Evolutionary conservation across 1,284 basidiomycete genomes (phyloP).

Genomic region (Waitea zeae): DNA sequence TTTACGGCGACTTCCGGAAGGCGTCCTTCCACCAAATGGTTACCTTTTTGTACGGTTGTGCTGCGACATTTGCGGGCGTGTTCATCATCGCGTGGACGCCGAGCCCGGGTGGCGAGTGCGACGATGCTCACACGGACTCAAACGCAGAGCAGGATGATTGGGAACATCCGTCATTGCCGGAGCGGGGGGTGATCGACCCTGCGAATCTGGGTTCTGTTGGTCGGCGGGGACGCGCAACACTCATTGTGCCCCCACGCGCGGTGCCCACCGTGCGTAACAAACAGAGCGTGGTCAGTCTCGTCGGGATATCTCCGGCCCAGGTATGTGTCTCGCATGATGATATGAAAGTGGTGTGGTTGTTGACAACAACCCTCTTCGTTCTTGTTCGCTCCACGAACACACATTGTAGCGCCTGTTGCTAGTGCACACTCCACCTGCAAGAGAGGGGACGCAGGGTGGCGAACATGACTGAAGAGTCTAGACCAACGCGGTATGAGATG

Average conservation of each 20-base stretch:
- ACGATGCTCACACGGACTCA: neutral
- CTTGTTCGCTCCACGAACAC: too few species aligned
- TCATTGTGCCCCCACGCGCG: neutral
- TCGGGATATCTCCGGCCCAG: constrained; percentile 60
- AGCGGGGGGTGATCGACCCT: constrained; percentile 15
- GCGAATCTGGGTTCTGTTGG: too few species aligned
- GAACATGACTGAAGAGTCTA: too few species aligned
- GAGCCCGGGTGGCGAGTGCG: neutral
- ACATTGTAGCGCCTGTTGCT: too few species aligned
- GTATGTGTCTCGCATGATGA: constrained; percentile 15
- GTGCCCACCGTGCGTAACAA: constrained; percentile 26
- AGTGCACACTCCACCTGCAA: too few species aligned
- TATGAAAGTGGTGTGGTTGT: neutral
- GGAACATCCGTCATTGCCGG: constrained; percentile 8
- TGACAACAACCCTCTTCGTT: neutral
- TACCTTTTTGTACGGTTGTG: constrained; percentile 75
- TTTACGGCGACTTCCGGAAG: constrained; percentile 84
- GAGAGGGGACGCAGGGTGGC: too few species aligned
- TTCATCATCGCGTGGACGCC: constrained; percentile 60
- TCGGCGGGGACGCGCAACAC: too few species aligned
- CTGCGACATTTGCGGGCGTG: constrained; percentile 73
- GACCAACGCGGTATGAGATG: too few species aligned
- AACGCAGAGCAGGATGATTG: too few species aligned
- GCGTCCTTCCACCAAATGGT: constrained; percentile 70
- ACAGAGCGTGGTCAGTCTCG: constrained; percentile 37